These are phyloP conservation scores for Pleoardoris graminearum DNA, from an alignment of 2,329 filamentous ascomycete species.

Conservation along the genomic window DNA sequence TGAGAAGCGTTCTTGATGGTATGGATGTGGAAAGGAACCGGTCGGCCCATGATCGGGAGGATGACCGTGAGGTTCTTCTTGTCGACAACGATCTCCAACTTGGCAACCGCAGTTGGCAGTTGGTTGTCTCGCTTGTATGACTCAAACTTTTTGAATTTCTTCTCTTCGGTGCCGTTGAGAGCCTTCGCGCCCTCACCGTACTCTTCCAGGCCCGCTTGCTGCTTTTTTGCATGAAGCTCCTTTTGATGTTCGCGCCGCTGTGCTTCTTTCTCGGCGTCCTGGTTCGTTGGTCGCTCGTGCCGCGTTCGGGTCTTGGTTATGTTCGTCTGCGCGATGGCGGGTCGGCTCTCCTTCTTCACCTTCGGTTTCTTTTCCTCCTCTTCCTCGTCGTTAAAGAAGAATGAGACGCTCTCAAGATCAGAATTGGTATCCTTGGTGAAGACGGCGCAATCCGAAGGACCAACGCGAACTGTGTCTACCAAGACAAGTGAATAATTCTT, in stretches of 20 bases:
- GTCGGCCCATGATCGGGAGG: slow-evolving; percentile 94
- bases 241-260: slow-evolving; percentile 90
- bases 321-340: slow-evolving; percentile 89
- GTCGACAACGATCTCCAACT: slow-evolving; percentile 88
- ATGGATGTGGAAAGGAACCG: slow-evolving; percentile 95
- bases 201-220: slow-evolving; percentile 80
- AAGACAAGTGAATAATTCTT: slow-evolving; percentile 87
- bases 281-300: slow-evolving; percentile 84
- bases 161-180: slow-evolving; percentile 87
- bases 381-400: slow-evolving; percentile 98
- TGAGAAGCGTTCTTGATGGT: slow-evolving; percentile 99
- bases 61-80: slow-evolving; percentile 87
- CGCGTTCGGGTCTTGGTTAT: slow-evolving; percentile 92
- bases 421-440: slow-evolving; percentile 93
- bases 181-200: slow-evolving; percentile 85
- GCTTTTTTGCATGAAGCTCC: slow-evolving; percentile 83
- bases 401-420: slow-evolving; percentile 91
- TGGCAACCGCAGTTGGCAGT: slow-evolving; percentile 78
- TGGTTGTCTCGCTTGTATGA: slow-evolving; percentile 99
- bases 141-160: slow-evolving; percentile 98
- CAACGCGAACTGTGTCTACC: slow-evolving; percentile 91
- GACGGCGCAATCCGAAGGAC: slow-evolving; percentile 73
- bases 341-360: slow-evolving; percentile 77
- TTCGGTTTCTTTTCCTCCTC: slow-evolving; percentile 82
- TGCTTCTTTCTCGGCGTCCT: slow-evolving; percentile 87